Evolutionary conservation across 768 basidiomycete species (phyloP).

Genomic region (Leccinum subtestaceum): DNA sequence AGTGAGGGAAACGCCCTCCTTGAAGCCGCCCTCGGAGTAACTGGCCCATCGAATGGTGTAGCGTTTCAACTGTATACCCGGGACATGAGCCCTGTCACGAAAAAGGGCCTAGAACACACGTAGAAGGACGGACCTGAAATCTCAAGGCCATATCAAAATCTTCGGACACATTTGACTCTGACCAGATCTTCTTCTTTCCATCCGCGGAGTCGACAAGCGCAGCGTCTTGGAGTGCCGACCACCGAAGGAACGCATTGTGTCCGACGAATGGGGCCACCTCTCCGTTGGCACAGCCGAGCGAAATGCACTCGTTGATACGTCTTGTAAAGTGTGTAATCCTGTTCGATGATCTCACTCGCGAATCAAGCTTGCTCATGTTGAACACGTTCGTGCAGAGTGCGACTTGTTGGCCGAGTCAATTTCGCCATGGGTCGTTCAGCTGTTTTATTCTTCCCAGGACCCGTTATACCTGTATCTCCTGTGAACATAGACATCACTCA

Average conservation of each 20-base stretch:
- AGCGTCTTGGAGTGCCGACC: slow-evolving; percentile 87
- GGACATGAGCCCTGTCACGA: not conserved
- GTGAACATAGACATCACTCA: slow-evolving; percentile 1
- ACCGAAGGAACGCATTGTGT: slow-evolving; percentile 87
- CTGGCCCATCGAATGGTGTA: slow-evolving; percentile 61
- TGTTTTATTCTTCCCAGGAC: slow-evolving; percentile 99
- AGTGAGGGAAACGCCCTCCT: slow-evolving; percentile 92
- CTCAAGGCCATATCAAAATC: slow-evolving; percentile 68
- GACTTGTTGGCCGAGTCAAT: slow-evolving; percentile 96
- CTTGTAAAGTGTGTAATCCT: slow-evolving; percentile 85
- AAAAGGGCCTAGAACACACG: not conserved
- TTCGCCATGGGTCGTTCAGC: slow-evolving; percentile 94
- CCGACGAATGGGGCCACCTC: slow-evolving; percentile 79
- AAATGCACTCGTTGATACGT: slow-evolving; percentile 82
- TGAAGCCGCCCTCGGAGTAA: slow-evolving; percentile 83
- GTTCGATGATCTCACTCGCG: slow-evolving; percentile 7
- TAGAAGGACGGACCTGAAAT: slow-evolving; percentile 38
- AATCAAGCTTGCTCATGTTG: slow-evolving; percentile 60
- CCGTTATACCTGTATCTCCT: slow-evolving; percentile 61
- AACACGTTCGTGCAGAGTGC: slow-evolving; percentile 92
- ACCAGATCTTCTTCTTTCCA: slow-evolving; percentile 72
- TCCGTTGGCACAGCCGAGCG: slow-evolving; percentile 74
- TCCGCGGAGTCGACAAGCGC: slow-evolving; percentile 56
- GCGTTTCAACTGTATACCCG: slow-evolving; percentile 15
- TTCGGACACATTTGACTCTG: slow-evolving; percentile 63